Evolutionary conservation across 176 grass and related monocot species (phyloP), one percentile per base, ranked within the genome.

Genomic region (Carex parvula): DNA sequence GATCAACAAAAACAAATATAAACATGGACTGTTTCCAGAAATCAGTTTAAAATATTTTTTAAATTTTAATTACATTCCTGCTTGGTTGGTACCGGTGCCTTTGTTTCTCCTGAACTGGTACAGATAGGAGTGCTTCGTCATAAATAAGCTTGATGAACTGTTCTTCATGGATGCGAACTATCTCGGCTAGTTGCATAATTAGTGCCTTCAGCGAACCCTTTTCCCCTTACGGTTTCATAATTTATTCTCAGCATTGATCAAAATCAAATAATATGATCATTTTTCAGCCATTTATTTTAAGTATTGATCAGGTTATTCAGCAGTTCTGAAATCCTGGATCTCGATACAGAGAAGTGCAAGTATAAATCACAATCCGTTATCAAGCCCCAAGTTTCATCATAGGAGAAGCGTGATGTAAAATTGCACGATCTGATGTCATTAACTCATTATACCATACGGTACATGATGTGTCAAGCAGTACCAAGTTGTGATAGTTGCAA

Each of bases 401-500:
- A 11, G 2, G 60, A 62, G 8, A 20, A 24, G 5, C 0, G 12
- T 24, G 21, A 77, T 2, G 2, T 15, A 26, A 56, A 77, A 57
- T 77, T 14, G 32, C 24, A 77, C 2, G 73, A 77, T 30, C 20
- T 56, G 73, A 57, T 75, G 10, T 75, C 73, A 39, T 39, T 39
- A 39, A 39, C 37, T 39, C 37, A 33, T 16, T 24, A 55, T 30
- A 53, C 73, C 55, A 16, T 24, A 6, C 37, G 5, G 70, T 75
- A 20, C 70, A 26, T 75, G 70, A 75, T 75, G 70, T 53, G 46
- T 20, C 21, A 75, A 75, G 70, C 44, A 75, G 21, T 75, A 21
- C 44, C 3, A 75, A 74, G 42, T 50, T 52, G 70, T 16, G 11
- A 75, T 29, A 26, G 44, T 44, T 70, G 67, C 35, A 44, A 8